Evolutionary conservation across 768 basidiomycete species (phyloP).

Genomic region (Auriculariales sp.): DNA sequence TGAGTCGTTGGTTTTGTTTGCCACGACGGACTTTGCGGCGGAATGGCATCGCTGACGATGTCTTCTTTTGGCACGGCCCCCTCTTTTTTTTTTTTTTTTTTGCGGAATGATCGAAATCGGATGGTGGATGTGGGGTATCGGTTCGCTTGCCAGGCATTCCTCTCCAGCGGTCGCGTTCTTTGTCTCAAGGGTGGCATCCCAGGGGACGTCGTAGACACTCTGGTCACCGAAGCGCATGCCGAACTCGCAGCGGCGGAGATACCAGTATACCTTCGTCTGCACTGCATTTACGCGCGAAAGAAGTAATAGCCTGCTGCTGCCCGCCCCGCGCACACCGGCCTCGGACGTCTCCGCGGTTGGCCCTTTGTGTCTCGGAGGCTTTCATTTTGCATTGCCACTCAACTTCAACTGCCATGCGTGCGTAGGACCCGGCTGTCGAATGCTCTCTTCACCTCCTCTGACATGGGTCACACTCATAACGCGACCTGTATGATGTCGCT

Average conservation of each 20-base stretch:
- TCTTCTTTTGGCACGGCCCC: conserved; percentile 1
- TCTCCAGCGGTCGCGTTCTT: conserved; percentile 51
- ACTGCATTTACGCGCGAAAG: conserved; percentile 48
- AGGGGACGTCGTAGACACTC: conserved; percentile 33
- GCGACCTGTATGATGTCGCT: too few relatives aligned
- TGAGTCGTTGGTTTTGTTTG: background rate
- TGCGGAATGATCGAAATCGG: background rate
- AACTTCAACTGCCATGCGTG: too few relatives aligned
- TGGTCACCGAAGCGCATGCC: conserved; percentile 33
- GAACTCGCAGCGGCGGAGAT: conserved; percentile 36
- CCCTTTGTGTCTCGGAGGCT: too few relatives aligned
- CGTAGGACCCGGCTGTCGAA: too few relatives aligned
- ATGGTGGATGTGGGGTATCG: conserved; percentile 1
- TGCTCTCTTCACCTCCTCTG: too few relatives aligned
- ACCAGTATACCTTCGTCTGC: conserved; percentile 38
- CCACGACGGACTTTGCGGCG: background rate
- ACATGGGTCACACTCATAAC: too few relatives aligned
- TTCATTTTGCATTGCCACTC: too few relatives aligned
- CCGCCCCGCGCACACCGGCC: too few relatives aligned
- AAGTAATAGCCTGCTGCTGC: conserved; percentile 13
- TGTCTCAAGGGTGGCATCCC: conserved; percentile 49
- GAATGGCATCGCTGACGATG: conserved; percentile 2
- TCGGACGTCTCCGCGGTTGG: too few relatives aligned
- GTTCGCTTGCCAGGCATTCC: conserved; percentile 34
- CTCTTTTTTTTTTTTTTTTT: background rate